Base-by-base conservation (phyloP, 306 rosid genomes). In the Medicago lupulina region DNA sequence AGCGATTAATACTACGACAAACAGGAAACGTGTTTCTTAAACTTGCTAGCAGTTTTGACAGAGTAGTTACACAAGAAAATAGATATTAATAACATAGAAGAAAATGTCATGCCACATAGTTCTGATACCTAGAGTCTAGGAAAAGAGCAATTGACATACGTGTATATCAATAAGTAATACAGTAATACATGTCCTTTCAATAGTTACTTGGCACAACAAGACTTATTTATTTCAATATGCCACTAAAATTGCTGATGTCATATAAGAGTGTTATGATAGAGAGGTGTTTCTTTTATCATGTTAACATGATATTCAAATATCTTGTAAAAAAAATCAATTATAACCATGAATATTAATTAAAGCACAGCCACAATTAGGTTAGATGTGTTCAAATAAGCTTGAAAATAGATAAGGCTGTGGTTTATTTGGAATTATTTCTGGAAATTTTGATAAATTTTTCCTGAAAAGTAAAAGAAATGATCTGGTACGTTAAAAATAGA, bases 81-180 rank as follows among this genome's bases (percentile, higher is more conserved):
- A 19, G 16, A 63, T 49, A 51, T 16, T 28, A 31, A 53, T 49
- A 41, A 61, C 51, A 59, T 7, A 19, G 62, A 10, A 49, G 64
- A 13, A n/a, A 70, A 51, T 34, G 51, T 23, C 31, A 79, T 71
- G 50, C 46, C 9, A 62, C 53, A 63, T 63, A 63, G 57, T 40
- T 40, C 25, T 49, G 19, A 78, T 62, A 71, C 73, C 60, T 70
- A 71, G 41, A 63, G 58, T 72, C 66, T 36, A 54, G 28, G 51
- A 50, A 71, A 54, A 66, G 63, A 51, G 21, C 10, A 44, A 54
- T 18, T 54, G 28, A 5, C 11, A 54, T 54, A 18, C 60, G 9
- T 17, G 28, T 54, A 17, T 54, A 54, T 54, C 16, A 18, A 12
- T 18, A 54, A 18, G 28, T 18, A 54, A 19, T 9, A 11, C 28